Percentiles rank a stretch among this genome's conserved stretches.
These are phyloP conservation scores for Oryza officinalis DNA, from an alignment of 176 grass and related monocot genomes.

Conservation along the genomic window DNA sequence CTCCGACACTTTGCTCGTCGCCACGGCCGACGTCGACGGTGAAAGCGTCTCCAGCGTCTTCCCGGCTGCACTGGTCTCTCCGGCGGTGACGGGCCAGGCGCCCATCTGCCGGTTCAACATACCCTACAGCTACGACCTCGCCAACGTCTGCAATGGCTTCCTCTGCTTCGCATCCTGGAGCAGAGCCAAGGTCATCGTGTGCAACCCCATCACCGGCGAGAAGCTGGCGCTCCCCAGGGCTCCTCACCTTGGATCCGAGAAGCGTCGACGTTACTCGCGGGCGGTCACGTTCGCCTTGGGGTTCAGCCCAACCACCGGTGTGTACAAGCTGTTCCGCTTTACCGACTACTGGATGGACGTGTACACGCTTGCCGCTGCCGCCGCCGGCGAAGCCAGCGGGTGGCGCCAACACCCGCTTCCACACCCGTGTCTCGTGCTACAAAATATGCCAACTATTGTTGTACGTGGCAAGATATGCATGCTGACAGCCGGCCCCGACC, in stretches of 20 bases:
- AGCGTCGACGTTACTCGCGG: no score
- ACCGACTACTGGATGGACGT: not conserved
- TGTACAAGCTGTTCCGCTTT: not conserved
- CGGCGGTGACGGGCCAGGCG: not conserved
- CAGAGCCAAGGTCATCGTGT: not conserved
- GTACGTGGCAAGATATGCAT: not conserved
- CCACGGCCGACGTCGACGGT: not conserved
- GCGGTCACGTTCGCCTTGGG: not conserved
- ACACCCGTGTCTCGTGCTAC: rapidly evolving
- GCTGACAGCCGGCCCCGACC: not conserved
- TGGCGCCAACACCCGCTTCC: not conserved
- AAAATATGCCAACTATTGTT: not conserved
- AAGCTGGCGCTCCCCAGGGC: not conserved
- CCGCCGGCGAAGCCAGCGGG: not conserved
- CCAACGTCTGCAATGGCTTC: not conserved
- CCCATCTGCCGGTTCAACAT: not conserved
- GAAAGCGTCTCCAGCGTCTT: not conserved
- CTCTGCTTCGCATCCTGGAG: not conserved
- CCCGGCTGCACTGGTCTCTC: not conserved
- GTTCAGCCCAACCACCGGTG: not conserved
- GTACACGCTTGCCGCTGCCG: not conserved
- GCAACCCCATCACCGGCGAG: not conserved
- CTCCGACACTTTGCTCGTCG: not conserved
- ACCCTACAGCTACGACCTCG: not conserved
- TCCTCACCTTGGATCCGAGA: not conserved